Conservation (phyloP, 208 protist genomes). For the Entamoeba moshkovskii region DNA sequence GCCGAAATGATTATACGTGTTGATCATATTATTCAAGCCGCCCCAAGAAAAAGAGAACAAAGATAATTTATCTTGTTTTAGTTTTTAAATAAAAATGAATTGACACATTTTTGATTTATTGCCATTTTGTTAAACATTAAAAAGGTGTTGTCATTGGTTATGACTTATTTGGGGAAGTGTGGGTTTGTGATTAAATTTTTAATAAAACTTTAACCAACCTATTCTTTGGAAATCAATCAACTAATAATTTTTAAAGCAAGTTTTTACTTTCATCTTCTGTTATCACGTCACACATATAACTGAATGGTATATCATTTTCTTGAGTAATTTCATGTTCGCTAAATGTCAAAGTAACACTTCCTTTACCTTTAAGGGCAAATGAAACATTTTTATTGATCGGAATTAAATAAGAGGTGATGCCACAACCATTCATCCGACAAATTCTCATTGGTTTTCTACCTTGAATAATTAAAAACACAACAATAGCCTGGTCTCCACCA, state of each 20-base stretch:
- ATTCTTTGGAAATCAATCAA: no score
- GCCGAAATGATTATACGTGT: slow-evolving; percentile 98
- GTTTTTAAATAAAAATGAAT: no score
- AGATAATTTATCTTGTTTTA: no score
- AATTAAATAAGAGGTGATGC: background rate
- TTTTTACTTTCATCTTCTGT: background rate
- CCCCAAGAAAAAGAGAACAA: slow-evolving; percentile 59
- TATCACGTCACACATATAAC: background rate
- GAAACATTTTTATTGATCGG: background rate
- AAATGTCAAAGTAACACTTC: background rate
- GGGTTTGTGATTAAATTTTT: no score
- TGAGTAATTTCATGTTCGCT: background rate
- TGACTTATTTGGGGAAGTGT: no score
- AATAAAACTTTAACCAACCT: no score
- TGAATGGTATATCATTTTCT: background rate
- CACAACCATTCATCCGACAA: background rate
- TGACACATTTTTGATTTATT: no score
- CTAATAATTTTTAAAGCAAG: no score
- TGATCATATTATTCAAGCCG: slow-evolving; percentile 85
- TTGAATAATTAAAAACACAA: background rate
- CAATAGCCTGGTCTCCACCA: background rate
- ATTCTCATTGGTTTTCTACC: background rate
- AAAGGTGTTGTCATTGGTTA: no score
- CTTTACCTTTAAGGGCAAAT: background rate
- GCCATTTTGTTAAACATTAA: no score